phyloP scores from a whole-genome alignment of 2,329 filamentous ascomycete genomes.

The Blastomyces emzantsi region DNA sequence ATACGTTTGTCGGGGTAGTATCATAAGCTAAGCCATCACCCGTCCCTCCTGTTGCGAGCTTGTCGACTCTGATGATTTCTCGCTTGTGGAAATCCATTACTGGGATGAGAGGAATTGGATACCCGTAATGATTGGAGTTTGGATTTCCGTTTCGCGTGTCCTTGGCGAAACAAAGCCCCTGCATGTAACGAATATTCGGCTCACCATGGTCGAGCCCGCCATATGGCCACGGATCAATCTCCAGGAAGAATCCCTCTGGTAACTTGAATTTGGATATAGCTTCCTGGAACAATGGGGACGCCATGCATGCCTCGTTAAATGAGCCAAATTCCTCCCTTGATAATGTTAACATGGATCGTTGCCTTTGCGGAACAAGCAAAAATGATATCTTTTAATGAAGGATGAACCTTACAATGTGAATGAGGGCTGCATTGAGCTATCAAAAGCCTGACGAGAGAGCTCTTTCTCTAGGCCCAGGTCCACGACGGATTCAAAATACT shows the following conservation, averaged over 20 bases:
- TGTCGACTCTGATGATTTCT: conserved; percentile 49
- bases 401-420: conserved; percentile 34
- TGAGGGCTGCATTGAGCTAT: conserved; percentile 41
- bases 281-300: conserved; percentile 45
- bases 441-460: conserved; percentile 40
- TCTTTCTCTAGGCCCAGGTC: conserved; percentile 38
- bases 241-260: conserved; percentile 48
- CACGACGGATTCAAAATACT: conserved; percentile 48
- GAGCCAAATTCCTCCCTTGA: conserved; percentile 39
- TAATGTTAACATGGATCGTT: conserved; percentile 3
- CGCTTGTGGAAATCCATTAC: conserved; percentile 51
- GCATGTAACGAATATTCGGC: conserved; percentile 44
- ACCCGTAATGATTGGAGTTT: conserved; percentile 55
- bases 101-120: conserved; percentile 51
- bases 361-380: not conserved
- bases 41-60: conserved; percentile 45
- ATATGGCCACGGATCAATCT: conserved; percentile 50
- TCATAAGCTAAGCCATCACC: conserved; percentile 41
- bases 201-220: conserved; percentile 44
- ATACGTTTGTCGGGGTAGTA: conserved; percentile 38
- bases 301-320: conserved; percentile 42
- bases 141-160: conserved; percentile 39
- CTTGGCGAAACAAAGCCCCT: conserved; percentile 46
- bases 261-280: conserved; percentile 45
- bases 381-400: not conserved